Conservation (phyloP, 768 basidiomycete species). For the Lactarius pseudohatsudake region DNA sequence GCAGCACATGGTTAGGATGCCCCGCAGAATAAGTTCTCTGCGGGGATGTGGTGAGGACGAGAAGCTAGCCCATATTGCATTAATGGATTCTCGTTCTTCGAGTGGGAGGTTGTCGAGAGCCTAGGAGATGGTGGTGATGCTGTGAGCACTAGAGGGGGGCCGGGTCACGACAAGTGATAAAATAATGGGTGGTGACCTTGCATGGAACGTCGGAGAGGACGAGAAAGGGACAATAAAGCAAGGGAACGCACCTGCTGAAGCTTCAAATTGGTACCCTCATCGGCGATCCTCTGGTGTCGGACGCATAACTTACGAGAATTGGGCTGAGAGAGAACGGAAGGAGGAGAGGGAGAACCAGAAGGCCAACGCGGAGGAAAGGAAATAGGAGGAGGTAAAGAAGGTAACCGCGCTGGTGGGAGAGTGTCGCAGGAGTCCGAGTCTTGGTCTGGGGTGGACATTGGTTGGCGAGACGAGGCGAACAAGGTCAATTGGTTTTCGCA, state of each 20-base stretch:
- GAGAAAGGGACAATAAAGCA: background rate
- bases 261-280: slow-evolving; percentile 89
- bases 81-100: slow-evolving; percentile 84
- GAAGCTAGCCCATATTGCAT: slow-evolving; percentile 94
- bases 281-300: slow-evolving; percentile 94
- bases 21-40: slow-evolving; percentile 91
- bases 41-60: slow-evolving; percentile 90
- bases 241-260: slow-evolving; percentile 72
- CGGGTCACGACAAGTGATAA: slow-evolving; percentile 6
- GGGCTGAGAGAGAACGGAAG: slow-evolving; percentile 31
- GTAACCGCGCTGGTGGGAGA: slow-evolving; percentile 59
- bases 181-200: slow-evolving; percentile 1
- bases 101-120: slow-evolving; percentile 87
- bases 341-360: slow-evolving; percentile 41
- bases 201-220: slow-evolving; percentile 1
- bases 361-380: slow-evolving; percentile 6
- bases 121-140: slow-evolving; percentile 42
- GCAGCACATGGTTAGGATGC: slow-evolving; percentile 98
- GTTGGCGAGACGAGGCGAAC: background rate
- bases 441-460: slow-evolving; percentile 1
- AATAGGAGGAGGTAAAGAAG: slow-evolving; percentile 2
- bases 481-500: background rate
- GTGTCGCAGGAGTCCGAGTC: slow-evolving; percentile 65
- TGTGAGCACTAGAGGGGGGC: background rate
- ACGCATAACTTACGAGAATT: slow-evolving; percentile 81